Base-by-base conservation (phyloP, 2,329 filamentous ascomycete genomes). In the Thermochaetoides dissita region DNA sequence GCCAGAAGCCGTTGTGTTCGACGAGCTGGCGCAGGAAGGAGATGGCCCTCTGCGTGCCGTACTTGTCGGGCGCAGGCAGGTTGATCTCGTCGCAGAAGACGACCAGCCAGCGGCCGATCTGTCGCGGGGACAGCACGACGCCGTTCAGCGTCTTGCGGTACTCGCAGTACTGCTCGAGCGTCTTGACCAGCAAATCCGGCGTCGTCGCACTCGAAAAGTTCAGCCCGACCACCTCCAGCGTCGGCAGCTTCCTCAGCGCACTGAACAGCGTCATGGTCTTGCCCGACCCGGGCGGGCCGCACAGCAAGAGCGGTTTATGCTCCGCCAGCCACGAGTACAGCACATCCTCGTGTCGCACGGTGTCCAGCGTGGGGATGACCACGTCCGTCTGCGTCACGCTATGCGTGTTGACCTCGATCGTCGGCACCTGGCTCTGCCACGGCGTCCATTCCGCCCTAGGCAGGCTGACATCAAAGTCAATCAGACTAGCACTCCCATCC, bases 231-330 rank as follows among this genome's bases (percentile, higher is more conserved):
- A 95, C 87, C 63, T 98, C 91, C 88, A 98, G 95, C 59, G 95
- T 95, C 3, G 89, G 89, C 44, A 98, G 70, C 63, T 98, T 98
- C 50, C 91, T 81, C 41, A 99, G 76, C 31, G 91, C 91, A 59
- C 89, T 95, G 68, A 99, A 99, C 9, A 99, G 69, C 8, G 91
- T 99, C 91, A 99, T 99, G 5, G 91, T 99, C 69, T 99, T 99
- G 71, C 91, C 91, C 40, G 91, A 98, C 67, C 91, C 91, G 45
- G 91, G 91, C 58, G 91, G 93, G 61, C 91, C 93, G 59, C 91
- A 99, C 10, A 99, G 81, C 40, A 99, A 69, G 11, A 99, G 71
- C 9, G 93, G 91, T 66, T 98, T 98, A 60, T 99, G 91, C 61
- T 99, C 91, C 10, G 93, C 91, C 36, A 99, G 76, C 91, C 91